Percentiles rank a stretch among this genome's conserved stretches.
Evolutionary conservation across 306 rosid species (phyloP).

Genomic region (Myrica gale): DNA sequence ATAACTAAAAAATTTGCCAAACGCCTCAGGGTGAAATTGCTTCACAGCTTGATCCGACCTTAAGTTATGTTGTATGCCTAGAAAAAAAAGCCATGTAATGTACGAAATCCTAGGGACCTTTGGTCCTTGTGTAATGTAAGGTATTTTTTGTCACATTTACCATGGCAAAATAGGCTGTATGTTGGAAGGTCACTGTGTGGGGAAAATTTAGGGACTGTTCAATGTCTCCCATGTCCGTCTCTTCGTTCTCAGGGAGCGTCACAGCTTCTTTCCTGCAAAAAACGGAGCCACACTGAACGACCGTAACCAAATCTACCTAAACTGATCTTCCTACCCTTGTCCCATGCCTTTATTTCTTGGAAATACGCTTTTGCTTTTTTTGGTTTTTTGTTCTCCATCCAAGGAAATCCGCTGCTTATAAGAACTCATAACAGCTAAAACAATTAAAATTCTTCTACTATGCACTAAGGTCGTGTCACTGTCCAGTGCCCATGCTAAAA

Average conservation of each 20-base stretch:
- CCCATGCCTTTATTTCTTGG: background rate
- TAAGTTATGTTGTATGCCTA: too few species aligned
- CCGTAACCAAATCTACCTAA: constrained; percentile 3
- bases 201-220: constrained; percentile 51
- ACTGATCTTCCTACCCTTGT: constrained; percentile 10
- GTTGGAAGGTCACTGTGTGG: constrained; percentile 47
- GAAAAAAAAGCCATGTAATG: too few species aligned
- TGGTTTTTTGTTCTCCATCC: too few species aligned
- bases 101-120: background rate
- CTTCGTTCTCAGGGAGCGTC: constrained; percentile 55
- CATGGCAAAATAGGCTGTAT: constrained; percentile 58
- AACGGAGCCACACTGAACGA: constrained; percentile 5
- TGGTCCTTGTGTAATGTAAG: background rate
- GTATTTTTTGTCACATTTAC: constrained; percentile 34
- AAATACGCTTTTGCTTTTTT: background rate
- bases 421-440: background rate
- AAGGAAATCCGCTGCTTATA: too few species aligned
- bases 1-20: background rate
- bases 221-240: constrained; percentile 40
- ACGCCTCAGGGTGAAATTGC: too few species aligned
- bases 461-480: background rate
- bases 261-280: constrained; percentile 60
- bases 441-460: background rate
- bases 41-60: too few species aligned
- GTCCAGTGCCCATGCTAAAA: background rate